Evolutionary conservation across 2,329 filamentous ascomycete species (phyloP).

Genomic region (Talaromyces sp.): DNA sequence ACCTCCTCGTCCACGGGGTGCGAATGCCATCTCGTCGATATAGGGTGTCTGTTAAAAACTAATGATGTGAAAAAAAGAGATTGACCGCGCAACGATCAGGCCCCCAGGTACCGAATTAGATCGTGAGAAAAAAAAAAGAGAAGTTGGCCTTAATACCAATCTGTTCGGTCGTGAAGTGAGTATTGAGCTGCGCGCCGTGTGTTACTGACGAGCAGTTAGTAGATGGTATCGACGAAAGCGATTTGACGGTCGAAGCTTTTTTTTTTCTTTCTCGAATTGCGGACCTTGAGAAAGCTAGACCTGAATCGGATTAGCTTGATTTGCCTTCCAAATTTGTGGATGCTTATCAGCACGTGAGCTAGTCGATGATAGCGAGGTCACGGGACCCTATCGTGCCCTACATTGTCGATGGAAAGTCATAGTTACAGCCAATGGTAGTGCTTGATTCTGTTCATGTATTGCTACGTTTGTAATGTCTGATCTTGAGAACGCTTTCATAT

Average conservation of each 20-base stretch:
- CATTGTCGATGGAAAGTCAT: not conserved
- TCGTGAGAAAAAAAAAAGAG: not conserved
- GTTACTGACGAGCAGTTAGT: conserved; percentile 16
- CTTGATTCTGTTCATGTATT: not conserved
- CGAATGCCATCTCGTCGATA: conserved; percentile 17
- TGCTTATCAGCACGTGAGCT: conserved; percentile 24
- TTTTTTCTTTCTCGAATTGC: conserved; percentile 36
- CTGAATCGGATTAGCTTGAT: conserved; percentile 23
- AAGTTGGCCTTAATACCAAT: not conserved
- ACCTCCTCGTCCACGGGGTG: conserved; percentile 45
- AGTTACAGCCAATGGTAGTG: not conserved
- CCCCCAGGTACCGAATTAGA: not conserved
- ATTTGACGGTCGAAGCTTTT: conserved; percentile 34
- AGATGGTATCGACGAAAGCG: conserved; percentile 29
- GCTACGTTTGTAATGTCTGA: not conserved
- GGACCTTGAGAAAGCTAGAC: conserved; percentile 38
- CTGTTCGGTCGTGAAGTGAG: not conserved
- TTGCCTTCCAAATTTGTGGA: conserved; percentile 23
- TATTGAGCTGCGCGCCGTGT: conserved; percentile 6
- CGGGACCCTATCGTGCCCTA: conserved; percentile 21
- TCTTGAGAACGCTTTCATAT: not conserved
- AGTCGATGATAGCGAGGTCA: conserved; percentile 26
- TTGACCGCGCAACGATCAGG: not conserved
- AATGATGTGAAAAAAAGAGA: not conserved
- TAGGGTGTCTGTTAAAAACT: conserved; percentile 1